Evolutionary conservation across 768 basidiomycete species (phyloP).

Genomic region (Udeniomyces megalosporus): DNA sequence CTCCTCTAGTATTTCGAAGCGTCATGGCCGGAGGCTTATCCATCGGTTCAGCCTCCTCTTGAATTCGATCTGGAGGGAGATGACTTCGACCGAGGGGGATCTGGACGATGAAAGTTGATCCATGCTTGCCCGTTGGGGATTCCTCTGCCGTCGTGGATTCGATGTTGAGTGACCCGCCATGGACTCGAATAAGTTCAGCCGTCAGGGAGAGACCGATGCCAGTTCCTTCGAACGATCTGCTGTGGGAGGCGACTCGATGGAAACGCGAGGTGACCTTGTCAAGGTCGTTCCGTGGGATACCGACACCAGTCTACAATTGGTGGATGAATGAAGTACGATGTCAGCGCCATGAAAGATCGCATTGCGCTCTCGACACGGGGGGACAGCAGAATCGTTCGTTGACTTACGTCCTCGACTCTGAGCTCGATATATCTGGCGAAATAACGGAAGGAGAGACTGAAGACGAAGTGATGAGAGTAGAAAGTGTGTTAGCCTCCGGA

Average conservation of each 20-base stretch:
- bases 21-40: conserved; percentile 31
- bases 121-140: conserved; percentile 24
- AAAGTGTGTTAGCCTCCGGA: no score
- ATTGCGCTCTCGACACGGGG: no score
- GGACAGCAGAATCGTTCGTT: no score
- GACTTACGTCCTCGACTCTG: conserved; percentile 22
- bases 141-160: conserved; percentile 24
- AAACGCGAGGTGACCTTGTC: conserved; percentile 28
- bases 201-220: conserved; percentile 31
- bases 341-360: no score
- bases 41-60: conserved; percentile 9
- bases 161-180: conserved; percentile 29
- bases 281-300: conserved; percentile 18
- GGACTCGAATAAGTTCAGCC: conserved; percentile 30
- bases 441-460: no score
- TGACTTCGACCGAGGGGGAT: conserved; percentile 30
- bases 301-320: no score
- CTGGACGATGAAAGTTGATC: conserved; percentile 28
- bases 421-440: conserved; percentile 22
- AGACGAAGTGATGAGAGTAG: no score
- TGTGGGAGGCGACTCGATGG: conserved; percentile 29
- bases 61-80: conserved; percentile 22
- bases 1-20: conserved; percentile 25
- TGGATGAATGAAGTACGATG: no score
- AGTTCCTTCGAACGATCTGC: conserved; percentile 29